Percentiles rank a stretch among this genome's conserved stretches.
Conservation (phyloP, 352 stramenopile genomes). For the Globisporangium takayamanum region DNA sequence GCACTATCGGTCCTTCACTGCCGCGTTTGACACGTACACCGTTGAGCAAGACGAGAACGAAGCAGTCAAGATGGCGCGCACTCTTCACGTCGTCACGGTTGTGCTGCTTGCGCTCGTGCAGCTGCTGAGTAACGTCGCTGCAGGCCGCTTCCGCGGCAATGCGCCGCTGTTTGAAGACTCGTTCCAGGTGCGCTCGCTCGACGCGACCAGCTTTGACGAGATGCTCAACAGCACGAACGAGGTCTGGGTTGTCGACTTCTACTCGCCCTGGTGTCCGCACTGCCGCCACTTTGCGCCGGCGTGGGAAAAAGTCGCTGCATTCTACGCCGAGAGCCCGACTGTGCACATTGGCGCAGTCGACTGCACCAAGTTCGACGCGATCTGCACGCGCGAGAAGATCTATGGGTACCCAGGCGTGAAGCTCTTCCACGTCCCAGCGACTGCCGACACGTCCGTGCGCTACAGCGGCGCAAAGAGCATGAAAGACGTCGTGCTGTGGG, state of each 20-base stretch:
- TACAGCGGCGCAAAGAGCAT: slow-evolving; percentile 23
- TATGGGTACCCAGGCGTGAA: slow-evolving; percentile 60
- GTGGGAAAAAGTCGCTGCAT: slow-evolving; percentile 60
- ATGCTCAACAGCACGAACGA: slow-evolving; percentile 43
- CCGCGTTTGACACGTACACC: too few species aligned
- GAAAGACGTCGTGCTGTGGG: slow-evolving; percentile 53
- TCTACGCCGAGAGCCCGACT: slow-evolving; percentile 47
- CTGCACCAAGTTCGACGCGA: slow-evolving; percentile 48
- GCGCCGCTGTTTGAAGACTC: slow-evolving; percentile 61
- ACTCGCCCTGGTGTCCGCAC: slow-evolving; percentile 81
- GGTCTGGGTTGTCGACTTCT: slow-evolving; percentile 83
- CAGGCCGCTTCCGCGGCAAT: slow-evolving; percentile 33
- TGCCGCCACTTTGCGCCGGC: slow-evolving; percentile 72
- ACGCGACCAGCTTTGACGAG: slow-evolving; percentile 26
- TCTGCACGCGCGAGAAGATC: slow-evolving; percentile 62
- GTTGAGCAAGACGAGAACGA: too few species aligned
- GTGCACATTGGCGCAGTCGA: slow-evolving; percentile 74
- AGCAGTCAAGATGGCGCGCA: slow-evolving; percentile 19
- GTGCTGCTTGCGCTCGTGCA: slow-evolving; percentile 2
- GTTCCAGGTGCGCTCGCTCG: slow-evolving; percentile 49
- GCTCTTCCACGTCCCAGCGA: slow-evolving; percentile 57
- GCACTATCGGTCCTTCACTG: too few species aligned
- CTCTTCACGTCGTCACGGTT: slow-evolving; percentile 15
- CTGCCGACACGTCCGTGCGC: slow-evolving; percentile 17
- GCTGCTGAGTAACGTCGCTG: neutral